A percentile compares a stretch with the other conserved stretches of the same genome.
Evolutionary conservation across 805 yeast species (phyloP).

Genomic region (Candida cerambycidarum): DNA sequence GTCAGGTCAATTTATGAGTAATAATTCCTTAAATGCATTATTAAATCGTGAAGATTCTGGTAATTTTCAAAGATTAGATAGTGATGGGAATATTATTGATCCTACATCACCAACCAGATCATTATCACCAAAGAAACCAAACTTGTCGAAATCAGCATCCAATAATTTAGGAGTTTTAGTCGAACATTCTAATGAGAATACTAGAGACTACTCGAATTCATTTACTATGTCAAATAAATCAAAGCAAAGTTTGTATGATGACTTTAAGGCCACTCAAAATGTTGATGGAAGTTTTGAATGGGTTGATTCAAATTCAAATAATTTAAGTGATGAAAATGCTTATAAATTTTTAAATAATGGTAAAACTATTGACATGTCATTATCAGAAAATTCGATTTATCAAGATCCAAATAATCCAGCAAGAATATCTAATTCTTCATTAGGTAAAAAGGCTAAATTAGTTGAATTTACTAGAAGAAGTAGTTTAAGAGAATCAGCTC

Average conservation of each 20-base stretch:
- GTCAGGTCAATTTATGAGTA: conserved; percentile 24
- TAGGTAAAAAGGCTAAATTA: conserved; percentile 38
- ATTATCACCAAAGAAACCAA: conserved; percentile 11
- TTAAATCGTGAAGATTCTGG: conserved; percentile 29
- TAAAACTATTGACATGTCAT: conserved; percentile 13
- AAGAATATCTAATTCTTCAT: conserved; percentile 17
- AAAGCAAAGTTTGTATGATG: conserved; percentile 23
- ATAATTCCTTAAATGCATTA: conserved; percentile 24
- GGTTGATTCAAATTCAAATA: conserved; percentile 18
- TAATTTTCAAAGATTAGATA: conserved; percentile 45
- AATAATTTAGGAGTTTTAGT: conserved; percentile 28
- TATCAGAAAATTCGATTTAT: conserved; percentile 24
- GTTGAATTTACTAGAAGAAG: conserved; percentile 49
- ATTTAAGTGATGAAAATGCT: conserved; percentile 1
- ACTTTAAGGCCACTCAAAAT: conserved; percentile 28
- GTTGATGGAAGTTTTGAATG: conserved; percentile 32
- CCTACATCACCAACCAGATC: neutral
- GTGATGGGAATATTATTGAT: conserved; percentile 44
- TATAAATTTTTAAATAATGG: conserved; percentile 17
- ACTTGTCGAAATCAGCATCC: conserved; percentile 23
- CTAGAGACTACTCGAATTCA: conserved; percentile 10
- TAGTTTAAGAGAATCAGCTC: conserved; percentile 41
- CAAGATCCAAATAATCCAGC: conserved; percentile 10
- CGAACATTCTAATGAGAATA: conserved; percentile 27
- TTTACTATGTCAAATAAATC: conserved; percentile 10